These are phyloP conservation scores for Blastobotrys aristatus DNA, from an alignment of 1,139 yeast genomes.

Conservation along the genomic window DNA sequence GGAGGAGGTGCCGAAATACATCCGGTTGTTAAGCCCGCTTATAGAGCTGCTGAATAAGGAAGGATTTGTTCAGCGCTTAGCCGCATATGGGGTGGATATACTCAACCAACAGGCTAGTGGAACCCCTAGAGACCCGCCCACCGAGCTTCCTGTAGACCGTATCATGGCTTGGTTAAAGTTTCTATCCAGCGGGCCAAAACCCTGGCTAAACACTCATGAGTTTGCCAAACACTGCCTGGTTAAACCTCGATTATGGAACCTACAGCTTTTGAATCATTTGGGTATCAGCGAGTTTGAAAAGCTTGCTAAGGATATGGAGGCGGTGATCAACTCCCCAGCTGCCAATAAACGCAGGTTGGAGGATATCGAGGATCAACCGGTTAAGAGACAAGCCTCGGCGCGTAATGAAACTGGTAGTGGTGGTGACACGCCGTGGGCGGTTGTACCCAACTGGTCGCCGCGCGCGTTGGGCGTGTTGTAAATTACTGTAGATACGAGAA, in stretches of 20 bases:
- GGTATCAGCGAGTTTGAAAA: background rate
- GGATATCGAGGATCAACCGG: too few relatives aligned
- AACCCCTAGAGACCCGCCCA: background rate
- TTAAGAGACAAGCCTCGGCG: too few relatives aligned
- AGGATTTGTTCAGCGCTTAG: slow-evolving; percentile 21
- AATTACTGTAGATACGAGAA: background rate
- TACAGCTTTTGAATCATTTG: slow-evolving; percentile 13
- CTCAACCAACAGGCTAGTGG: slow-evolving; percentile 12
- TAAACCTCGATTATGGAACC: slow-evolving; percentile 18
- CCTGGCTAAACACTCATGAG: slow-evolving; percentile 11
- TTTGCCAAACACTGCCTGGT: slow-evolving; percentile 11
- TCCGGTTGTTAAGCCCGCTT: slow-evolving; percentile 25
- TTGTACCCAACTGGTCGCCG: slow-evolving; percentile 21
- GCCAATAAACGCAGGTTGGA: slow-evolving; percentile 13
- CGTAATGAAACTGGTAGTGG: too few relatives aligned
- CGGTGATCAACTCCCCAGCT: slow-evolving; percentile 7
- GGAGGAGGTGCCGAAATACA: slow-evolving; percentile 15
- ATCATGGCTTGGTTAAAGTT: slow-evolving; percentile 18
- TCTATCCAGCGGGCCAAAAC: slow-evolving; percentile 12
- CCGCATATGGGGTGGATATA: slow-evolving; percentile 17
- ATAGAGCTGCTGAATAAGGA: slow-evolving; percentile 19
- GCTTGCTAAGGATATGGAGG: slow-evolving; percentile 15
- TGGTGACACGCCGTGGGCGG: too few relatives aligned
- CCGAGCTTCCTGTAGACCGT: background rate
- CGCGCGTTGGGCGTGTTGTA: slow-evolving; percentile 27